Conservation (phyloP, 1,139 yeast genomes). For the Saccharomyces hybrid region DNA sequence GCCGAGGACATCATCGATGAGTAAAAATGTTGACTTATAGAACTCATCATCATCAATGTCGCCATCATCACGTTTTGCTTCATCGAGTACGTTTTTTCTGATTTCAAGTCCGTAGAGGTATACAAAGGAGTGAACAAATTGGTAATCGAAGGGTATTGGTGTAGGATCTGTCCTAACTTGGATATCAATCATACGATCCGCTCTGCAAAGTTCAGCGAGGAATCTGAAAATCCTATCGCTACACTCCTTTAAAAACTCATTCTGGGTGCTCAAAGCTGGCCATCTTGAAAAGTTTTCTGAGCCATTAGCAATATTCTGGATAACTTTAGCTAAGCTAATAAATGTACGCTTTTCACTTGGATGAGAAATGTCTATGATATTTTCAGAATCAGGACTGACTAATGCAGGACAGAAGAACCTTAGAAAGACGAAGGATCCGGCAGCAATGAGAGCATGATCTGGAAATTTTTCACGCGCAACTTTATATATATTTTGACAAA, state of each 20-base stretch:
- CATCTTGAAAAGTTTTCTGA: constrained; percentile 52
- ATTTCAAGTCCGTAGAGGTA: constrained; percentile 55
- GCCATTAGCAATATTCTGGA: constrained; percentile 86
- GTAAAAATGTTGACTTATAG: constrained; percentile 20
- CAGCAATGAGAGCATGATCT: constrained; percentile 55
- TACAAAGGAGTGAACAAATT: constrained; percentile 58
- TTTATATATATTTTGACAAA: constrained; percentile 63
- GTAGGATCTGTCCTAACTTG: constrained; percentile 12
- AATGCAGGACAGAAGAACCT: constrained; percentile 88
- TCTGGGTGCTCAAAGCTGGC: constrained; percentile 43
- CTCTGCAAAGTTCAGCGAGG: constrained; percentile 34
- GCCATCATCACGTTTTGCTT: constrained; percentile 20
- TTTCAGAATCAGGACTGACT: constrained; percentile 76
- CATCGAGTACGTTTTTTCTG: constrained; percentile 36
- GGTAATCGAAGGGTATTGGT: constrained; percentile 35
- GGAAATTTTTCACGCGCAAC: constrained; percentile 63
- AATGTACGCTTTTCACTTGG: constrained; percentile 58
- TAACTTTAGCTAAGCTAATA: constrained; percentile 73
- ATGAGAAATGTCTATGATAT: constrained; percentile 36
- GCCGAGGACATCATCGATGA: constrained; percentile 32
- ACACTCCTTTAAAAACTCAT: constrained; percentile 39
- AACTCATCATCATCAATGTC: constrained; percentile 21
- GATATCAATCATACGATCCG: constrained; percentile 17
- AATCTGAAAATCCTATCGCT: constrained; percentile 43
- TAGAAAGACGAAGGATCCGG: constrained; percentile 81